phyloP scores from a whole-genome alignment of 345 rosid genomes.

The Draba incana region DNA sequence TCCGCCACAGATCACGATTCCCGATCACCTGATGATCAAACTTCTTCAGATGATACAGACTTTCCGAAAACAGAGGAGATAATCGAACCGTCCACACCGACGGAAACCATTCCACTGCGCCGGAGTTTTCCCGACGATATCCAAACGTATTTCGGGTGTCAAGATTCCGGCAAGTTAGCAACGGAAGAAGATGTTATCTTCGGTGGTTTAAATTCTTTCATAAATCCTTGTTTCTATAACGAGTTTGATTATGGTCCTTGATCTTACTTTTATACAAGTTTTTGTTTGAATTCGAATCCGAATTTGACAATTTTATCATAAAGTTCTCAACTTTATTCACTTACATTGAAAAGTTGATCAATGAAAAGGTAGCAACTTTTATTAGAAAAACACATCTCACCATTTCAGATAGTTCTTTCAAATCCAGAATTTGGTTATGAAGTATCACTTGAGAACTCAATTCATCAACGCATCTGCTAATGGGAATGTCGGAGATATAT shows the following conservation, averaged over 20 bases:
- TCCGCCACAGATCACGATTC: constrained; percentile 17
- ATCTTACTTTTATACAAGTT: constrained; percentile 4
- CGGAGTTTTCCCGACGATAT: constrained; percentile 79
- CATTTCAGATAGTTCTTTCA: neutral
- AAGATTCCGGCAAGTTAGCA: constrained; percentile 51
- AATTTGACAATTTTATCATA: neutral
- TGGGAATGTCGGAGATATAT: constrained; percentile 72
- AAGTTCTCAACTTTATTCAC: neutral
- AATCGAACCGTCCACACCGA: constrained; percentile 50
- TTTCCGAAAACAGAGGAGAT: constrained; percentile 65
- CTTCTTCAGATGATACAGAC: constrained; percentile 21
- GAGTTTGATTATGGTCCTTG: constrained; percentile 47
- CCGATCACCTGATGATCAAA: constrained; percentile 18
- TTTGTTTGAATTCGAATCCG: too few species aligned
- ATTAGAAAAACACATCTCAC: constrained; percentile 13
- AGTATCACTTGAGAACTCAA: constrained; percentile 3
- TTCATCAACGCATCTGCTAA: constrained; percentile 46
- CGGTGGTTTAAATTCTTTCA: constrained; percentile 57
- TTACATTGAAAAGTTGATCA: neutral
- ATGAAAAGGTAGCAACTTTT: constrained; percentile 20
- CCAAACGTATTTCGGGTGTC: constrained; percentile 70
- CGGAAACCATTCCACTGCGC: constrained; percentile 43
- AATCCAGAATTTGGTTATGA: constrained; percentile 7
- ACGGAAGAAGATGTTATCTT: constrained; percentile 61
- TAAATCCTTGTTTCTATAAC: constrained; percentile 53